Conservation (phyloP, 1,139 yeast genomes). For the Pneumocystis oryctolagi region DNA sequence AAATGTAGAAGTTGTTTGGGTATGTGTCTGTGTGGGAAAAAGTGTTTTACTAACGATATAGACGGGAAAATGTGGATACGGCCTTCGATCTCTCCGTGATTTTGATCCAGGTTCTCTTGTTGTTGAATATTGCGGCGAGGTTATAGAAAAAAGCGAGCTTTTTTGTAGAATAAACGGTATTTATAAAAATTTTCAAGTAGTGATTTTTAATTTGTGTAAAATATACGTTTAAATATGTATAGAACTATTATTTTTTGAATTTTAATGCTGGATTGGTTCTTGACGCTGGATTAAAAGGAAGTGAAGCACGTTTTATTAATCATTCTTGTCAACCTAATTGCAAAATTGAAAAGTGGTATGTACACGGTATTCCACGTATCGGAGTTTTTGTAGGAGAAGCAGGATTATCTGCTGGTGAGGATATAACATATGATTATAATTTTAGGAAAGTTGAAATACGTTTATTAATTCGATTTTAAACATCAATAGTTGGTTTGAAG, state of each 20-base stretch:
- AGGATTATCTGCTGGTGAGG: slow-evolving; percentile 26
- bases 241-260: slow-evolving; percentile 22
- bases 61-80: slow-evolving; percentile 26
- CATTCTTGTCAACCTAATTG: slow-evolving; percentile 32
- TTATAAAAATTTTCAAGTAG: slow-evolving; percentile 18
- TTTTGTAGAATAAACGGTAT: slow-evolving; percentile 21
- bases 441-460: slow-evolving; percentile 18
- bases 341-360: slow-evolving; percentile 32
- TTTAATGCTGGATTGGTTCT: slow-evolving; percentile 28
- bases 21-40: neutral
- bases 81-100: slow-evolving; percentile 25
- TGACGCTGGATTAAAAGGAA: slow-evolving; percentile 29
- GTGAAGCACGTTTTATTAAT: slow-evolving; percentile 31
- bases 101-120: slow-evolving; percentile 26
- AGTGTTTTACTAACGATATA: neutral
- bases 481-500: slow-evolving; percentile 22
- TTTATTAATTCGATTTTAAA: neutral
- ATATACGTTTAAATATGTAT: neutral
- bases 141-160: slow-evolving; percentile 26
- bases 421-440: slow-evolving; percentile 31
- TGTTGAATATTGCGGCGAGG: slow-evolving; percentile 32
- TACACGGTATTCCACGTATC: slow-evolving; percentile 27
- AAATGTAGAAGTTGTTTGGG: neutral
- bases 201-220: neutral
- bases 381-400: slow-evolving; percentile 29